Evolutionary conservation across 2,329 filamentous ascomycete species (phyloP).

Genomic region (Ascochyta lentis): DNA sequence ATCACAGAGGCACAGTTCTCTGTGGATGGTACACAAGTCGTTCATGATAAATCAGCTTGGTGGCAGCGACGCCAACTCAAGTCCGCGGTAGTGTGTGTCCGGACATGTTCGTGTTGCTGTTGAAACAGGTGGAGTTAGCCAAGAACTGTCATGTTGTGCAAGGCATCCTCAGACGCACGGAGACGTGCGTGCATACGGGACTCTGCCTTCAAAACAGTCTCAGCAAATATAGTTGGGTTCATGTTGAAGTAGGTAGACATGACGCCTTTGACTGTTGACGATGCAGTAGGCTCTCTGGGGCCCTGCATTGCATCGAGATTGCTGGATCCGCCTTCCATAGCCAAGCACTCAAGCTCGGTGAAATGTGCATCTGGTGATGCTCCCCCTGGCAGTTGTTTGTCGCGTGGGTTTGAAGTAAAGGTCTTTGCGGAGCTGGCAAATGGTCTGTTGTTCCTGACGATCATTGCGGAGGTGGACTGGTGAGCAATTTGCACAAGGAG

Average conservation of each 20-base stretch:
- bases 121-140: background rate
- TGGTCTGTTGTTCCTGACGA: conserved; percentile 13
- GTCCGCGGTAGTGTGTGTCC: background rate
- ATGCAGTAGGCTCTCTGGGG: background rate
- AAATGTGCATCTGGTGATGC: background rate
- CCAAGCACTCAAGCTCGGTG: background rate
- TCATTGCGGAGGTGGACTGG: conserved; percentile 15
- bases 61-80: background rate
- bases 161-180: background rate
- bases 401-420: conserved; percentile 11
- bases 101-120: background rate
- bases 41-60: too few species aligned
- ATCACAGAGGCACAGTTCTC: background rate
- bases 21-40: too few species aligned
- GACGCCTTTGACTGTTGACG: background rate
- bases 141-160: background rate
- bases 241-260: too few species aligned
- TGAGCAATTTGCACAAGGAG: conserved; percentile 7
- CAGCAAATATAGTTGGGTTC: background rate
- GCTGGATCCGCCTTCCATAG: background rate
- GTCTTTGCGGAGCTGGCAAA: conserved; percentile 11
- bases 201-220: background rate
- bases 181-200: background rate
- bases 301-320: background rate
- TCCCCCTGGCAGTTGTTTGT: conserved; percentile 2